Evolutionary conservation across 2,329 filamentous ascomycete genomes (phyloP).

Genomic region (Hypoxylon rubiginosum): DNA sequence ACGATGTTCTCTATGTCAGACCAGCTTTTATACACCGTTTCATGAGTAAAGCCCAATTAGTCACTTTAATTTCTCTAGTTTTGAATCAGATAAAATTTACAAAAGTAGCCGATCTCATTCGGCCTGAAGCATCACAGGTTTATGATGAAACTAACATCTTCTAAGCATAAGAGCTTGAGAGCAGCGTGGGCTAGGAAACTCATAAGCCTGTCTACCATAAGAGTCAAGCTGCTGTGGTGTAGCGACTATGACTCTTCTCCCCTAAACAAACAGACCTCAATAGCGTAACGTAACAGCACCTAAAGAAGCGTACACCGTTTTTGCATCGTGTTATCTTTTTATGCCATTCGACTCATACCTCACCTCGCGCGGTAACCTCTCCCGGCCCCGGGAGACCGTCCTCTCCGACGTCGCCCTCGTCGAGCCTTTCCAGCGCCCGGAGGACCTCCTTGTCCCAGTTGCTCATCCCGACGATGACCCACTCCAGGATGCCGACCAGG

Average conservation of each 20-base stretch:
- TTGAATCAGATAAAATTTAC: no score
- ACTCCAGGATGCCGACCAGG: constrained; percentile 82
- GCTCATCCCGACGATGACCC: constrained; percentile 82
- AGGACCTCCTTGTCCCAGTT: constrained; percentile 82
- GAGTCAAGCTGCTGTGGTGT: neutral
- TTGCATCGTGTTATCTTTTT: neutral
- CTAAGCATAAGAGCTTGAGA: neutral
- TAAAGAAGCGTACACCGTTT: neutral
- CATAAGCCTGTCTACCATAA: neutral
- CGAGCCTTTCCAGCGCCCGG: constrained; percentile 79
- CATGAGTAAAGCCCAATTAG: no score
- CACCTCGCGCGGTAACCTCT: constrained; percentile 19
- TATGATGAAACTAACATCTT: neutral
- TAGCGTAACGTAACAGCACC: neutral
- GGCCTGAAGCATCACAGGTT: no score
- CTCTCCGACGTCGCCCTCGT: constrained; percentile 55
- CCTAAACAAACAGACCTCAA: neutral
- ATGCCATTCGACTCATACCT: constrained; percentile 22
- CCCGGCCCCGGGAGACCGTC: neutral
- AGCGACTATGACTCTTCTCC: neutral
- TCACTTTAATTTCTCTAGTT: no score
- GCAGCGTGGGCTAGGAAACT: no score
- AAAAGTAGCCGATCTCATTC: no score
- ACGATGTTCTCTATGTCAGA: no score
- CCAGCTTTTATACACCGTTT: no score